These are phyloP conservation scores for Torulaspora globosa DNA, from an alignment of 1,139 yeast genomes.

Conservation along the genomic window DNA sequence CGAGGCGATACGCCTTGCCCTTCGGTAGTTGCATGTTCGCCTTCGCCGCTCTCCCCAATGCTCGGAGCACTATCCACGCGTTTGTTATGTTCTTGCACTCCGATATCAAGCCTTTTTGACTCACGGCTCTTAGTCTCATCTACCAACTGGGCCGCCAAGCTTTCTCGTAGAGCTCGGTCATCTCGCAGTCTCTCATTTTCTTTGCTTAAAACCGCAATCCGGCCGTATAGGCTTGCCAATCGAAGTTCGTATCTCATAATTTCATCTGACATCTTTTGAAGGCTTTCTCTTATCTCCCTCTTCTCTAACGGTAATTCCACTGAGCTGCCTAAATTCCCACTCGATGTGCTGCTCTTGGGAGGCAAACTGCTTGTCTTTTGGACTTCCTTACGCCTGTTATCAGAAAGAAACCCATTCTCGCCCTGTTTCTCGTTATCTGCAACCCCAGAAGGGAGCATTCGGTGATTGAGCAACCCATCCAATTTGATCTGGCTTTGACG, in stretches of 20 bases:
- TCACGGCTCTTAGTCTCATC: neutral
- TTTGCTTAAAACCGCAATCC: constrained; percentile 10
- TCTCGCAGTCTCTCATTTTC: constrained; percentile 13
- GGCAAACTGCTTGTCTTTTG: neutral
- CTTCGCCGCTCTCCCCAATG: neutral
- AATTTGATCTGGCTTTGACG: neutral
- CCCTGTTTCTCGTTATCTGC: neutral
- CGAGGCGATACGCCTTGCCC: neutral
- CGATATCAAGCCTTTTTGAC: neutral
- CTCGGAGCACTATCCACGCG: neutral
- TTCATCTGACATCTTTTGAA: constrained; percentile 16
- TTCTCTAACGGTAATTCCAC: neutral
- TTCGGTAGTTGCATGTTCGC: neutral
- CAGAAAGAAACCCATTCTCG: neutral
- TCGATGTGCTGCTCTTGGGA: neutral
- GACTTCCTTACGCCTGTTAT: neutral
- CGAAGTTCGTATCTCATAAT: constrained; percentile 23
- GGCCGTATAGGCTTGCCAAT: constrained; percentile 20
- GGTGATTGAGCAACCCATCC: neutral
- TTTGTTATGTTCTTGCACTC: neutral
- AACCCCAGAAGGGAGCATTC: neutral
- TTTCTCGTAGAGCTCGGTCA: neutral
- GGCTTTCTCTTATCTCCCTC: neutral
- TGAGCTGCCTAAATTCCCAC: neutral
- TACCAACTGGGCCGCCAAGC: neutral